A percentile compares a stretch with the other conserved stretches of the same genome.
phyloP scores from a whole-genome alignment of 2,329 filamentous ascomycete genomes.

The Colletotrichum orchidophilum region DNA sequence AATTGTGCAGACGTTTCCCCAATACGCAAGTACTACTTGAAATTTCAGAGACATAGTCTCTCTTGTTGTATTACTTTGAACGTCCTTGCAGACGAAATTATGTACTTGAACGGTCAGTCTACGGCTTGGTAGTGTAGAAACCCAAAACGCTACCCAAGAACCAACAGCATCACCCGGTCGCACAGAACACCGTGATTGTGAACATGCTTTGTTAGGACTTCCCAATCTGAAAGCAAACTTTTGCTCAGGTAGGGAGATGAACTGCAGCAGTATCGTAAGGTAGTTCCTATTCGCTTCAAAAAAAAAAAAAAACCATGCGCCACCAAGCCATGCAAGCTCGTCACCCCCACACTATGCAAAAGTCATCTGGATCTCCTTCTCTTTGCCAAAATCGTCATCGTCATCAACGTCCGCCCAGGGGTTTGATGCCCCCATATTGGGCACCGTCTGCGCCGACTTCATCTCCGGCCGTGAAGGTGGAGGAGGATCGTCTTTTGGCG shows the following conservation, averaged over 20 bases:
- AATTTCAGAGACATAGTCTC: background rate
- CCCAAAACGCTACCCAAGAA: slow-evolving; percentile 8
- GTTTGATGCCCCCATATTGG: slow-evolving; percentile 62
- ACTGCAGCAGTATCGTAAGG: background rate
- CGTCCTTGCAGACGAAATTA: slow-evolving; percentile 5
- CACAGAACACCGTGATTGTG: background rate
- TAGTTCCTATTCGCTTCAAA: background rate
- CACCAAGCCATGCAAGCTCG: too few species aligned
- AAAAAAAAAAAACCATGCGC: background rate
- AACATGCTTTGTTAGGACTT: background rate
- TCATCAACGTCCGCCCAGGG: slow-evolving; percentile 77
- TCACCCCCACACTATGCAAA: slow-evolving; percentile 67
- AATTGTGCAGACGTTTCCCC: too few species aligned
- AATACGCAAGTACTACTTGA: too few species aligned
- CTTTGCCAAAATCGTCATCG: slow-evolving; percentile 74
- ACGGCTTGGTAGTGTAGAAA: background rate
- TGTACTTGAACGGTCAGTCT: slow-evolving; percentile 21
- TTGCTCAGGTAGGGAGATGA: background rate
- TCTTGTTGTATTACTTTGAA: slow-evolving; percentile 9
- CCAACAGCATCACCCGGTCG: background rate
- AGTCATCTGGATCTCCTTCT: slow-evolving; percentile 82
- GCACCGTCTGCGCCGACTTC: slow-evolving; percentile 58
- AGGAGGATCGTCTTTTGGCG: slow-evolving; percentile 42
- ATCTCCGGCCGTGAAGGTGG: slow-evolving; percentile 50
- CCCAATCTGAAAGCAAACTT: background rate